Conservation (phyloP, 169 alveolate species). For the Eimeria sp. region DNA sequence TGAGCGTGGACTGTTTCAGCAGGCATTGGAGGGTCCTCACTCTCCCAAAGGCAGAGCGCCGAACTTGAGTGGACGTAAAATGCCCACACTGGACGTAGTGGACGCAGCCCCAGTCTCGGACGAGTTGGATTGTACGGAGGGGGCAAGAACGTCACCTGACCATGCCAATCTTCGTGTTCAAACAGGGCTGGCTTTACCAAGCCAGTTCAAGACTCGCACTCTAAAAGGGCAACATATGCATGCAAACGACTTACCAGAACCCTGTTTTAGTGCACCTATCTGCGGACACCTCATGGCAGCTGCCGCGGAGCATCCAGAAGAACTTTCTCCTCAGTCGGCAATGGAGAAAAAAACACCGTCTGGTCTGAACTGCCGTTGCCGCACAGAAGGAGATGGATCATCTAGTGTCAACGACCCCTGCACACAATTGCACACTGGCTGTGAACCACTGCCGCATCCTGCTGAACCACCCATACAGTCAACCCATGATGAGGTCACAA, state of each 20-base stretch:
- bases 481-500: neutral
- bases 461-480: neutral
- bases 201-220: too few species aligned
- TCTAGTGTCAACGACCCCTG: neutral
- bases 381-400: neutral
- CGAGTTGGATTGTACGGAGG: neutral
- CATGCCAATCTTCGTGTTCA: too few species aligned
- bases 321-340: conserved; percentile 65
- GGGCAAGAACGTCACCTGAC: neutral
- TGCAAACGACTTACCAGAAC: conserved; percentile 8
- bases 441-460: neutral
- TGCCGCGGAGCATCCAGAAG: conserved; percentile 52
- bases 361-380: neutral
- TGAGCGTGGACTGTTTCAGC: neutral
- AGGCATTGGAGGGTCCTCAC: conserved; percentile 18
- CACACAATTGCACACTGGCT: neutral
- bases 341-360: conserved; percentile 22
- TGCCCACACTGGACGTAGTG: neutral
- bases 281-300: conserved; percentile 21
- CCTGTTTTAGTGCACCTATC: neutral
- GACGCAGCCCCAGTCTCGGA: neutral
- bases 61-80: neutral
- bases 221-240: neutral
- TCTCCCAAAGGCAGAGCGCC: neutral
- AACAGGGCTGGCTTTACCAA: neutral